Base-by-base conservation (phyloP, 345 rosid species). In the Isatis tinctoria region DNA sequence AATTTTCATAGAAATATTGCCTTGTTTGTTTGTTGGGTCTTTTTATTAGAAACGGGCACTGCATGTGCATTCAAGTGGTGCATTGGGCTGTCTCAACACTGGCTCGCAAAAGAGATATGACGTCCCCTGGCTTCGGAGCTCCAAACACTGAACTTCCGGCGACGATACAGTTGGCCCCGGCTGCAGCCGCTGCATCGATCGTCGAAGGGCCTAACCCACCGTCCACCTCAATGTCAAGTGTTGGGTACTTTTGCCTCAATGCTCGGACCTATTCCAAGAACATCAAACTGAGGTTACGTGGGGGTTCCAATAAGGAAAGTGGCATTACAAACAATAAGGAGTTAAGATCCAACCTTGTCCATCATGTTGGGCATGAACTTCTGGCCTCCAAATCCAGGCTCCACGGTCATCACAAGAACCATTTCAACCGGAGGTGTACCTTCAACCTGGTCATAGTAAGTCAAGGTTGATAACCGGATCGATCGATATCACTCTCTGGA, bases 331-430 rank as follows among this genome's bases (percentile, higher is more conserved):
- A 28, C 36, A 6, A 5, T 24, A 51, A 53, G 13, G 65, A 76
- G 39, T 35, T 33, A 33, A 7, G 36, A 35, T 2, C 0, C 7
- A 41, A 93, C 97, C 91, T 90, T 94, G 36, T 89, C 90, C 96
- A 94, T 94, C 83, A 72, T 91, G 33, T 67, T 82, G 18, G 86
- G 93, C 93, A 94, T 94, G 84, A 94, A 94, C 81, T 90, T 90
- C 72, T 91, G 96, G 47, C 97, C 98, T 8, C 97, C 97, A 76
- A 91, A 91, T 60, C 94, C 97, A 77, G 92, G 96, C 72, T 91
- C 96, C 17, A 91, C 94, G 4, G 97, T 91, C 97, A 93, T 91
- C 67, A 93, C 93, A 65, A 92, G 99, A 74, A 94, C 99, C 93
- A 92, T 82, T 73, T 92, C 97, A 37, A 95, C 97, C 0, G 91